A percentile compares a stretch with the other conserved stretches of the same genome.
Conservation (phyloP, 495 filamentous ascomycete genomes). For the Aspergillus coremiiformis region DNA sequence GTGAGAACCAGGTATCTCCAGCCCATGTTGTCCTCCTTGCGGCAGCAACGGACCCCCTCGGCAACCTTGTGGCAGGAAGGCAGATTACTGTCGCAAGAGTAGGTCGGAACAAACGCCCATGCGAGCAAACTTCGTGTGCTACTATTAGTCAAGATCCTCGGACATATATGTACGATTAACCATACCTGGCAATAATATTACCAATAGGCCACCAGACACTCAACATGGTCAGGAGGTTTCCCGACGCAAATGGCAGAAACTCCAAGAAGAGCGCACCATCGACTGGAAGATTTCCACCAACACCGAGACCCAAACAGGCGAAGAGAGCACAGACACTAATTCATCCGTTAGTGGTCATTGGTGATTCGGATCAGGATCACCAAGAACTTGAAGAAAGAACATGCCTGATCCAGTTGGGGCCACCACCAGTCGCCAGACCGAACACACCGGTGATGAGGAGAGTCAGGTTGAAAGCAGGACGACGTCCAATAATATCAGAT, state of each 20-base stretch:
- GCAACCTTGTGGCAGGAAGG: constrained; percentile 20
- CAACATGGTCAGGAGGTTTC: constrained; percentile 48
- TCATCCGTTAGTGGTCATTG: not conserved
- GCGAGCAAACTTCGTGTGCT: constrained; percentile 39
- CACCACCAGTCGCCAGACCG: constrained; percentile 47
- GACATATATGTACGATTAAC: not conserved
- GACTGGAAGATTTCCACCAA: constrained; percentile 53
- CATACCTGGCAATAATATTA: constrained; percentile 41
- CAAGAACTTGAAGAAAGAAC: too few relatives aligned
- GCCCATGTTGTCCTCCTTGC: constrained; percentile 59
- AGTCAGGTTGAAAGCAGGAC: constrained; percentile 52
- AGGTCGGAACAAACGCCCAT: constrained; percentile 52
- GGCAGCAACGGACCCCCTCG: constrained; percentile 42
- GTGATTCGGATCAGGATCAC: not conserved
- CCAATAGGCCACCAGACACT: constrained; percentile 56
- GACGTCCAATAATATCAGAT: constrained; percentile 51
- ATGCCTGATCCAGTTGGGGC: constrained; percentile 45
- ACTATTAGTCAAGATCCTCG: constrained; percentile 12
- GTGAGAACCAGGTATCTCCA: constrained; percentile 73
- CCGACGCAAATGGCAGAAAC: constrained; percentile 48
- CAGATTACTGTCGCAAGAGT: constrained; percentile 32
- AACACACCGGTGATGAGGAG: constrained; percentile 49
- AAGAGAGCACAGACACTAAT: constrained; percentile 37
- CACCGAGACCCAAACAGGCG: constrained; percentile 46
- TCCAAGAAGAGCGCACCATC: constrained; percentile 55